Evolutionary conservation across 257 asterid genomes (phyloP), one percentile per base, ranked within the genome.

Genomic region (Prunella vulgaris): DNA sequence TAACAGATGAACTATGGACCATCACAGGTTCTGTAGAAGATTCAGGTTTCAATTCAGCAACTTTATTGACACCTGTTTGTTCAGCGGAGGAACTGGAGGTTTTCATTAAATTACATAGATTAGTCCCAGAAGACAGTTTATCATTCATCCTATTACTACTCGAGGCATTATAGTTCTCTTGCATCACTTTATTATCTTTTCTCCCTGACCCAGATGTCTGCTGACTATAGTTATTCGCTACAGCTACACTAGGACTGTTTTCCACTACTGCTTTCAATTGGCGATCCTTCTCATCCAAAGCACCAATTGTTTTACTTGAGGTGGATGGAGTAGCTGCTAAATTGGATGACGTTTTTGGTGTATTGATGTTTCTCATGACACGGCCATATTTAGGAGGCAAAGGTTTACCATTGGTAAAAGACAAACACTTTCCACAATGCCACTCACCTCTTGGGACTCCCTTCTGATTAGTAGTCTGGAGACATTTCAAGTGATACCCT

Each of bases 341-440:
- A 65, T 65, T 80, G 25, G 87, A 72, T 72, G 87, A 52, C 54
- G 59, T 17, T 80, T 89, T 94, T 63, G 89, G 66, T 21, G 88
- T 79, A 70, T 68, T 80, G 10, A 48, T 60, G 73, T 91, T 89
- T 81, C 97, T 87, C 95, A 87, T 85, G 75, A 94, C 99, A 59
- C 95, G 96, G 6, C 99, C 99, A 81, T 89, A 94, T 75, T 94
- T 94, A 68, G 99, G 98, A 64, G 99, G 96, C 83, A 89, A 75
- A 33, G 97, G 88, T 78, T 94, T 92, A 64, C 98, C 99, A 78
- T 91, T 79, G 76, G 95, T 88, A 65, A 83, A 30, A 44, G 90
- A 76, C 84, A 94, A 85, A 82, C 99, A 94, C 83, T 80, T 92
- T 61, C 78, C 86, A 84, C 99, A 94, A 60, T 91, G 98, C 99